Evolutionary conservation across 768 basidiomycete genomes (phyloP), one percentile per base, ranked within the genome.

Genomic region (Pleurotus salmoneostramineus): DNA sequence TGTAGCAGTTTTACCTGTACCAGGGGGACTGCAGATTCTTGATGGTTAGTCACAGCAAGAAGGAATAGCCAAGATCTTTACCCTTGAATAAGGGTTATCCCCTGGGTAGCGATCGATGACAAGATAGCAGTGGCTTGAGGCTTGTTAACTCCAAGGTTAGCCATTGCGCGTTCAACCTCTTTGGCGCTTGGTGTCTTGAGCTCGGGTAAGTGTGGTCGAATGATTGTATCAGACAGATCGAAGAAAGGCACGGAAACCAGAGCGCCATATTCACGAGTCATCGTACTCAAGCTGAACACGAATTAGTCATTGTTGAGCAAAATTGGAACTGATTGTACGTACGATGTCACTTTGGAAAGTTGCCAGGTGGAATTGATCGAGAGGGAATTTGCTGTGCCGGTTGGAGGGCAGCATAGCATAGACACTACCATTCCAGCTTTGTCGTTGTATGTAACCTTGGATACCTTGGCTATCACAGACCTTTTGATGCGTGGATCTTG

Each of bases 1-100:
- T 1, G 97, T 99, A 17, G 93, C 96, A 6, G 97, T 99, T 74
- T 99, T 99, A 10, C 97, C 97, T 0, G 97, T 99, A 56, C 97
- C 97, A 1, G 97, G 97, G 36, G 97, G 97, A 21, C 96, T 95
- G 61, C 31, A 50, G 15, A 40, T 27, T 31, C 55, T 43, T 31
- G 12, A 5, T 45, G 57, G 48, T 56, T 58, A 42, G 34, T 33
- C 31, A n/a, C 12, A 49, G 43, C 34, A 15, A 4, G 10, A 50
- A n/a, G 44, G 44, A 46, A 31, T 14, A 33, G 57, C 21, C 42
- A 34, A 56, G 7, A 46, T 5, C 10, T 77, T 56, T 66, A 95
- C 96, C 97, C 97, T 81, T 99, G 97, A 56, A 99, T 95, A 33
- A 99, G 77, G 0, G 85, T 83, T 67, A 99, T 97, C 0, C 95